These are phyloP conservation scores for Psilocybe cubensis DNA, from an alignment of 768 basidiomycete species.

Conservation along the genomic window DNA sequence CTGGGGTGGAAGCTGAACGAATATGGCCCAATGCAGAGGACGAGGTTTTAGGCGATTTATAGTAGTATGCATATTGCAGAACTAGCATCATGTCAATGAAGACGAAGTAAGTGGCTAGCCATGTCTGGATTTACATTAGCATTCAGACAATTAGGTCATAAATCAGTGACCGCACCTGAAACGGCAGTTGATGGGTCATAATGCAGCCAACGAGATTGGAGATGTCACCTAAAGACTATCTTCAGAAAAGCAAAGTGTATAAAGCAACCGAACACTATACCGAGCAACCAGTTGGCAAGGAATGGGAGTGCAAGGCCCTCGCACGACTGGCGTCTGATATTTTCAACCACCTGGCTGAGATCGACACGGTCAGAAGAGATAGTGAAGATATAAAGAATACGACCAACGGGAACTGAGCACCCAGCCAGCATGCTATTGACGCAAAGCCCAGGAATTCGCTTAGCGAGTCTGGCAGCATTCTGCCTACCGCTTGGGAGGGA, in stretches of 20 bases:
- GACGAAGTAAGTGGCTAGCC: constrained; percentile 91
- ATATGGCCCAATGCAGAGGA: constrained; percentile 33
- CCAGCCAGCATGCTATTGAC: constrained; percentile 81
- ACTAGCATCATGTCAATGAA: constrained; percentile 78
- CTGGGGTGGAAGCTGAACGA: constrained; percentile 46
- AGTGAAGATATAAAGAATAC: constrained; percentile 1
- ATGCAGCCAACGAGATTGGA: constrained; percentile 93
- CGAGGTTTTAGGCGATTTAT: constrained; percentile 38
- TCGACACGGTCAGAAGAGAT: constrained; percentile 4
- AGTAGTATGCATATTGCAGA: constrained; percentile 83
- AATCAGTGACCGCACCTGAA: constrained; percentile 66
- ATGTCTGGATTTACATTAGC: constrained; percentile 56
- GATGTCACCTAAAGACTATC: constrained; percentile 67
- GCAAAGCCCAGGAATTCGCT: constrained; percentile 72
- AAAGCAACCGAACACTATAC: constrained; percentile 44
- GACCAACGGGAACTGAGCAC: constrained; percentile 88
- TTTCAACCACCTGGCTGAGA: constrained; percentile 82
- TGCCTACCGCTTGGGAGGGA: constrained; percentile 14
- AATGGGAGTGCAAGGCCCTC: constrained; percentile 94
- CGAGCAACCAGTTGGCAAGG: constrained; percentile 90
- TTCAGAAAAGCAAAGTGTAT: constrained; percentile 4
- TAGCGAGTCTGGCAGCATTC: constrained; percentile 36
- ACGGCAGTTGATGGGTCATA: constrained; percentile 91
- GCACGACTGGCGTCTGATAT: constrained; percentile 73
- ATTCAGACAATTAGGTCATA: background rate